Evolutionary conservation across 306 rosid species (phyloP), one percentile per base, ranked within the genome.

Genomic region (Erythrophleum fordii): DNA sequence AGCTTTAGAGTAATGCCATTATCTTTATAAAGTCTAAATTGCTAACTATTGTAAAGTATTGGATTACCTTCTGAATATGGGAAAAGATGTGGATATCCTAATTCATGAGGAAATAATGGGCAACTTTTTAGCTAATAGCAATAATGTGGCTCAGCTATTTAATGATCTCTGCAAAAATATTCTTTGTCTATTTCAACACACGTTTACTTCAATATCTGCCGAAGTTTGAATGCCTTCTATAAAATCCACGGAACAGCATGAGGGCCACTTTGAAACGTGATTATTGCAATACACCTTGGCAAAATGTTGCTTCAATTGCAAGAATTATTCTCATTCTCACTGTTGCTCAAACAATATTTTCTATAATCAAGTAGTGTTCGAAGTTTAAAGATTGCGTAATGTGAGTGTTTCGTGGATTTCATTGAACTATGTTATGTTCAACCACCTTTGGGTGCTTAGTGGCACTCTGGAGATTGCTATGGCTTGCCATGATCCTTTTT

Each of bases 261-360:
- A n/a, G n/a, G n/a, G n/a, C n/a, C n/a, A n/a, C n/a, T n/a, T n/a
- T n/a, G n/a, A n/a, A n/a, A n/a, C n/a, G n/a, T n/a, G n/a, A n/a
- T n/a, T n/a, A n/a, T n/a, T n/a, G n/a, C n/a, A n/a, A 42, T 51
- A 76, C 80, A 6, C 80, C 85, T 6, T 80, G 78, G 82, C 29
- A 83, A 1, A 9, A 17, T 23, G 71, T 29, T 20, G 81, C 85
- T 29, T 69, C 83, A 10, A 14, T 37, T 35, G 73, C 81, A 20
- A 80, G 52, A 52, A 10, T 76, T 25, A 41, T 75, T 7, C 67
- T 81, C 44, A 0, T 73, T 23, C 71, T 81, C 29, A 67, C 77
- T 23, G 0, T 75, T 5, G 17, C 28, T 28, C 77, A 73, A 53
- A 12, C 77, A 5, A 29, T 52, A 3, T 52, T 8, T 52, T 52